Conservation (phyloP, 768 basidiomycete genomes). For the Boletellus ananas region DNA sequence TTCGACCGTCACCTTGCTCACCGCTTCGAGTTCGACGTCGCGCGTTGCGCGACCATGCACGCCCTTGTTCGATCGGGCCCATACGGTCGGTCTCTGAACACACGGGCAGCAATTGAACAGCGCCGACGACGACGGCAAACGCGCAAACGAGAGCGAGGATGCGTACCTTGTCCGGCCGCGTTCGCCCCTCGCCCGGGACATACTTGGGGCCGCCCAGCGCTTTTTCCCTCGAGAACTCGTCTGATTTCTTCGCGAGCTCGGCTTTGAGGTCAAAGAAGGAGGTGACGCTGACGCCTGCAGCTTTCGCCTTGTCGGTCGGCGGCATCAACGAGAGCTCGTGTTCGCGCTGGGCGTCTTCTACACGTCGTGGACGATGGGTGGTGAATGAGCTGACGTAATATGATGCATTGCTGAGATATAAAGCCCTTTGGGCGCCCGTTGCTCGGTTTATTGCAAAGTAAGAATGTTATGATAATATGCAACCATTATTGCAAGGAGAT, state of each 20-base stretch:
- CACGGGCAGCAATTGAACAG: background rate
- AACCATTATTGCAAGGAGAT: too few relatives aligned
- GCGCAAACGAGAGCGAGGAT: background rate
- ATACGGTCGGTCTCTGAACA: slow-evolving; percentile 68
- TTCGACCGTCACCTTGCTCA: slow-evolving; percentile 69
- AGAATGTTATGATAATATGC: too few relatives aligned
- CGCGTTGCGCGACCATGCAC: slow-evolving; percentile 58
- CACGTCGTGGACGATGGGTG: background rate
- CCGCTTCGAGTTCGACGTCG: slow-evolving; percentile 67
- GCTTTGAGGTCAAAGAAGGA: slow-evolving; percentile 84
- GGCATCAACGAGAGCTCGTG: slow-evolving; percentile 32
- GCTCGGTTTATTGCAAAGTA: too few relatives aligned
- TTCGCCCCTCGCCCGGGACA: slow-evolving; percentile 55
- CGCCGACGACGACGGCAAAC: background rate
- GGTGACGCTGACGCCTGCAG: slow-evolving; percentile 64
- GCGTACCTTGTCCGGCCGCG: slow-evolving; percentile 67
- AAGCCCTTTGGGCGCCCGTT: too few relatives aligned
- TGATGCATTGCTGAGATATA: too few relatives aligned
- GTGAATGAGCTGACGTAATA: too few relatives aligned
- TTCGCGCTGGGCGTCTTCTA: slow-evolving; percentile 3
- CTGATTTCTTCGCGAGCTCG: slow-evolving; percentile 44
- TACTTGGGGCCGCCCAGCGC: slow-evolving; percentile 48
- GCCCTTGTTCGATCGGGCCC: slow-evolving; percentile 75
- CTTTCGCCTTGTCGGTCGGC: slow-evolving; percentile 54
- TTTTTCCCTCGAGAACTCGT: slow-evolving; percentile 64